A percentile compares a stretch with the other conserved stretches of the same genome.
Conservation (phyloP, 768 basidiomycete species). For the Termitomyces heimii region DNA sequence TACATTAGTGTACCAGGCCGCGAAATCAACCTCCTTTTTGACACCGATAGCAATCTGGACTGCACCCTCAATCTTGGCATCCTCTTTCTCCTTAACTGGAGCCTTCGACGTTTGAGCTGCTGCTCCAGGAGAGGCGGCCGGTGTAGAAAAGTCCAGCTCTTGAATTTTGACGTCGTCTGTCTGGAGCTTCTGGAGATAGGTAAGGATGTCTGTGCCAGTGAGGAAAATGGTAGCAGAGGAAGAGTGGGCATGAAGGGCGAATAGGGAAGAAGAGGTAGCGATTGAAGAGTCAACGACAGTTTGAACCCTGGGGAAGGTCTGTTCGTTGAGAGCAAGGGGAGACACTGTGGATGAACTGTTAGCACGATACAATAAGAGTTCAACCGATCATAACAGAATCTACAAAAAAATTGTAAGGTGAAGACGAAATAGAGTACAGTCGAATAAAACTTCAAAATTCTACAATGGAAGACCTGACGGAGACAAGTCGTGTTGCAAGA, state of each 20-base stretch:
- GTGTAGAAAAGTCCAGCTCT: slow-evolving; percentile 64
- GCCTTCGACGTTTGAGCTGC: slow-evolving; percentile 33
- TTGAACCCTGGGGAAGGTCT: slow-evolving; percentile 63
- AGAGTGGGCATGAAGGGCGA: slow-evolving; percentile 73
- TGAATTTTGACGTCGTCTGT: slow-evolving; percentile 59
- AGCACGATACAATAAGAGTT: slow-evolving; percentile 13
- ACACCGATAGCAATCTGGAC: slow-evolving; percentile 92
- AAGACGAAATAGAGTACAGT: not conserved
- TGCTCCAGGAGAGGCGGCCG: slow-evolving; percentile 35
- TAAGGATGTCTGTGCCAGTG: slow-evolving; percentile 65
- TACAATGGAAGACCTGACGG: not conserved
- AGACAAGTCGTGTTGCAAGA: not conserved
- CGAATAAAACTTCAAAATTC: not conserved
- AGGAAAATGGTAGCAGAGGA: slow-evolving; percentile 73
- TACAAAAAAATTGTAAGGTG: not conserved
- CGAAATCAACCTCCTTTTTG: slow-evolving; percentile 94
- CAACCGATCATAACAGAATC: not conserved
- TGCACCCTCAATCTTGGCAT: slow-evolving; percentile 79
- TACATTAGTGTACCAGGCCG: slow-evolving; percentile 91
- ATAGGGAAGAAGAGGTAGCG: slow-evolving; percentile 56
- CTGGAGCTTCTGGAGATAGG: slow-evolving; percentile 70
- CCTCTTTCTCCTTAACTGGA: slow-evolving; percentile 56
- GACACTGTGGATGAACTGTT: slow-evolving; percentile 53
- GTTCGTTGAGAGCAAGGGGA: slow-evolving; percentile 61
- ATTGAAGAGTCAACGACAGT: slow-evolving; percentile 78